These are phyloP conservation scores for Schoenoplectus tabernaemontani DNA, from an alignment of 202 grass and related monocot species.

Conservation along the genomic window DNA sequence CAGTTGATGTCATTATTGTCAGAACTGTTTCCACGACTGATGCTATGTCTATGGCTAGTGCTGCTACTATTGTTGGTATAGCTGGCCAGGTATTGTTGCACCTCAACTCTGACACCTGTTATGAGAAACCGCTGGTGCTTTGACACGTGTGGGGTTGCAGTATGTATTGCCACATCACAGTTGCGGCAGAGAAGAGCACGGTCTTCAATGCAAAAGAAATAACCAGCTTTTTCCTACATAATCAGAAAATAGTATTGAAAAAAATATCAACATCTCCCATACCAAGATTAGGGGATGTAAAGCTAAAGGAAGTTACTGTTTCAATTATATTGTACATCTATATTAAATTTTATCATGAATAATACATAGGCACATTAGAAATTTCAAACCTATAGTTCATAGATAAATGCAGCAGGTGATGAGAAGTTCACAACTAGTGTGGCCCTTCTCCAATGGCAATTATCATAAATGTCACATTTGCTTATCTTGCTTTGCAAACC, in stretches of 20 bases:
- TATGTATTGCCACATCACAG: conserved; percentile 62
- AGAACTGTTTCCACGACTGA: conserved; percentile 31
- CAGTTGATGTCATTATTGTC: background rate
- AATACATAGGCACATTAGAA: background rate
- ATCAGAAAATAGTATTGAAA: background rate
- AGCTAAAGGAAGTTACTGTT: background rate
- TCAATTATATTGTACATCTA: background rate
- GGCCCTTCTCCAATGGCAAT: background rate
- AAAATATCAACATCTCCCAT: background rate
- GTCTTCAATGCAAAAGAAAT: conserved; percentile 82
- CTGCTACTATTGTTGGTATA: conserved; percentile 25
- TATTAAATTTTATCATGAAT: background rate
- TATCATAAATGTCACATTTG: background rate
- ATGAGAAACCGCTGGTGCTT: conserved; percentile 62
- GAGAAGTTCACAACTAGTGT: background rate
- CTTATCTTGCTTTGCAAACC: background rate
- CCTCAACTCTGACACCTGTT: conserved; percentile 52
- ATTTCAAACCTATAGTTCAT: background rate
- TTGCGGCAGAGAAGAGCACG: conserved; percentile 64
- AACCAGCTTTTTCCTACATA: conserved; percentile 50
- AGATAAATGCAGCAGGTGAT: background rate
- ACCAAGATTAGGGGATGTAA: background rate
- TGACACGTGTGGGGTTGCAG: conserved; percentile 29
- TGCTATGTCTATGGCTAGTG: conserved; percentile 23
- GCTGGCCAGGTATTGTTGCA: conserved; percentile 23